Percentiles rank a stretch among this genome's conserved stretches.
These are phyloP conservation scores for Aspergillus novofumigatus DNA, from an alignment of 2,329 filamentous ascomycete species.

Conservation along the genomic window DNA sequence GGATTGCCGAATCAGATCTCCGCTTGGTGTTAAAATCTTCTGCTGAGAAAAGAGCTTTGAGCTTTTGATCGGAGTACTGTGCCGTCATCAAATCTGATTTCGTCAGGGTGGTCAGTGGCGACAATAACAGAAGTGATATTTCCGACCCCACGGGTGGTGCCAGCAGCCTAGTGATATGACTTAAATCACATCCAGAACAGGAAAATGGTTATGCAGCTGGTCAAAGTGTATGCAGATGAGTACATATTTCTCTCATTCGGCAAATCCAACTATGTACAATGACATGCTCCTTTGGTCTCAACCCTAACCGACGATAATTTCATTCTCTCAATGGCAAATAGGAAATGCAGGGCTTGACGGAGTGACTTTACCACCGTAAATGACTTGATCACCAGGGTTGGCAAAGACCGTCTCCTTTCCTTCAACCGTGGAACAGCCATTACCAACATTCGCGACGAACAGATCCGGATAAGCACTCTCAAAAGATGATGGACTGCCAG, in stretches of 20 bases:
- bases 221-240: neutral
- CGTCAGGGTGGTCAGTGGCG: neutral
- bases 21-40: neutral
- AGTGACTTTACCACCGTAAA: constrained; percentile 4
- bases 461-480: constrained; percentile 3
- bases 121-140: neutral
- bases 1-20: neutral
- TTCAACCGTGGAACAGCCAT: constrained; percentile 9
- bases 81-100: neutral
- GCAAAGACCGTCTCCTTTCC: constrained; percentile 8
- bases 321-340: constrained; percentile 1
- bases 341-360: constrained; percentile 4
- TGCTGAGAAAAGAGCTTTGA: neutral
- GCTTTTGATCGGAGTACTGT: no score
- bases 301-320: neutral
- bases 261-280: neutral
- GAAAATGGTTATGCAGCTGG: neutral
- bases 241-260: neutral
- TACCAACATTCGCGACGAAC: constrained; percentile 10
- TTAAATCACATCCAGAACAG: no score
- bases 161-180: neutral
- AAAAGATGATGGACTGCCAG: constrained; percentile 1
- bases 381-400: constrained; percentile 6
- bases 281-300: neutral
- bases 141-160: neutral